phyloP scores from a whole-genome alignment of 805 yeast species.

The Candida lessepsii region DNA sequence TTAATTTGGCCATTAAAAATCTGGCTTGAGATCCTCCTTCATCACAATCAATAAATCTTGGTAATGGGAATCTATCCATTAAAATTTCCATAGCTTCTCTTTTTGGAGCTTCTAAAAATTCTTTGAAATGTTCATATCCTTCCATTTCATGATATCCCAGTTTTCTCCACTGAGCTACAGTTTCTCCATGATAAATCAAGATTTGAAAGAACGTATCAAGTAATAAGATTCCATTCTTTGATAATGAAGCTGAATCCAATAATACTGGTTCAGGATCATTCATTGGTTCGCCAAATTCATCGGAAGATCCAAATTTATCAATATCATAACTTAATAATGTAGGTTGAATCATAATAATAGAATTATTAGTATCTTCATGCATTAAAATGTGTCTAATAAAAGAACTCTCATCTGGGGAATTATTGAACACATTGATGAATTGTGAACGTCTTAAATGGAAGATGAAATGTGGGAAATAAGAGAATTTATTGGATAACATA shows the following conservation, averaged over 20 bases:
- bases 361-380: conserved; percentile 89
- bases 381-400: conserved; percentile 90
- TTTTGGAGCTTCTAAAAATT: conserved; percentile 60
- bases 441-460: conserved; percentile 95
- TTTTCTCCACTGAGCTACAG: conserved; percentile 65
- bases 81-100: conserved; percentile 63
- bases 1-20: conserved; percentile 89
- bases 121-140: conserved; percentile 58
- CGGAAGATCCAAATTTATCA: conserved; percentile 36
- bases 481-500: conserved; percentile 78
- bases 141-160: conserved; percentile 60
- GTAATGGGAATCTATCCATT: conserved; percentile 67
- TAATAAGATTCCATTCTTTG: conserved; percentile 81
- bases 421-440: conserved; percentile 92
- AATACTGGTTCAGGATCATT: conserved; percentile 85
- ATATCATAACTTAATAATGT: conserved; percentile 69
- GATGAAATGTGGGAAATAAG: conserved; percentile 92
- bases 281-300: conserved; percentile 32
- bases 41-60: conserved; percentile 93
- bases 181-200: conserved; percentile 63
- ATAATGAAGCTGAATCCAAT: conserved; percentile 88
- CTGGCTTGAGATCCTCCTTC: conserved; percentile 99
- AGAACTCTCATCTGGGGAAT: conserved; percentile 98
- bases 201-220: conserved; percentile 79
- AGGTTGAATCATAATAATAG: conserved; percentile 97